phyloP scores from a whole-genome alignment of 257 asterid species.

The Jacaranda mimosifolia region DNA sequence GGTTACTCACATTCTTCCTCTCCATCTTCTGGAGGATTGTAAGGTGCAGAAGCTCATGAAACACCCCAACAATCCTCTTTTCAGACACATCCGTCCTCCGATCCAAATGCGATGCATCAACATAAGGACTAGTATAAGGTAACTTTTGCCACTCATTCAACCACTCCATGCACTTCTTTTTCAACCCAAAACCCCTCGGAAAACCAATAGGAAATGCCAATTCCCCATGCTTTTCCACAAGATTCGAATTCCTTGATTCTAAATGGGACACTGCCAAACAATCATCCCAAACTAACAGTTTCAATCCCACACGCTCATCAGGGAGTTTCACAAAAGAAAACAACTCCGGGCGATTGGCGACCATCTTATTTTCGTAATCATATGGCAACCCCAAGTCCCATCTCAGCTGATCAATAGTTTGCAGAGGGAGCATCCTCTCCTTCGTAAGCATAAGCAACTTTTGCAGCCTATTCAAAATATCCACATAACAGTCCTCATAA shows the following conservation, averaged over 20 bases:
- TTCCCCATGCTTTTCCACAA: slow-evolving; percentile 36
- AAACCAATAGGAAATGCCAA: slow-evolving; percentile 79
- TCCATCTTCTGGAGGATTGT: slow-evolving; percentile 68
- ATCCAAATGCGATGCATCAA: slow-evolving; percentile 73
- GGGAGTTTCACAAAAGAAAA: slow-evolving; percentile 64
- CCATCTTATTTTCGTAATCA: slow-evolving; percentile 58
- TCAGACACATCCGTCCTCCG: slow-evolving; percentile 89
- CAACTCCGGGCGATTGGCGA: slow-evolving; percentile 54
- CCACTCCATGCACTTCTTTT: slow-evolving; percentile 90
- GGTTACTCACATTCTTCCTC: slow-evolving; percentile 79
- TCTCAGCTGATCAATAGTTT: slow-evolving; percentile 79
- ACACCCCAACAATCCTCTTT: slow-evolving; percentile 88
- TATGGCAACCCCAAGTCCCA: slow-evolving; percentile 89
- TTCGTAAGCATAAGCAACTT: slow-evolving; percentile 83
- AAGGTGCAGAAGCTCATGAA: slow-evolving; percentile 90
- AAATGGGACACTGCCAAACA: slow-evolving; percentile 67
- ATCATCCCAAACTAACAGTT: slow-evolving; percentile 70
- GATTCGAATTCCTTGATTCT: slow-evolving; percentile 49
- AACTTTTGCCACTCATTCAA: slow-evolving; percentile 89
- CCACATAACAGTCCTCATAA: slow-evolving; percentile 47
- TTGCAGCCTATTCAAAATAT: slow-evolving; percentile 71
- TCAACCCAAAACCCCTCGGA: slow-evolving; percentile 88
- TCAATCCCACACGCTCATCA: slow-evolving; percentile 76
- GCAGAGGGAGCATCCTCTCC: slow-evolving; percentile 74
- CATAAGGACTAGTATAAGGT: slow-evolving; percentile 85